Evolutionary conservation across 2,329 filamentous ascomycete genomes (phyloP).

Genomic region (Falciphora oryzae): DNA sequence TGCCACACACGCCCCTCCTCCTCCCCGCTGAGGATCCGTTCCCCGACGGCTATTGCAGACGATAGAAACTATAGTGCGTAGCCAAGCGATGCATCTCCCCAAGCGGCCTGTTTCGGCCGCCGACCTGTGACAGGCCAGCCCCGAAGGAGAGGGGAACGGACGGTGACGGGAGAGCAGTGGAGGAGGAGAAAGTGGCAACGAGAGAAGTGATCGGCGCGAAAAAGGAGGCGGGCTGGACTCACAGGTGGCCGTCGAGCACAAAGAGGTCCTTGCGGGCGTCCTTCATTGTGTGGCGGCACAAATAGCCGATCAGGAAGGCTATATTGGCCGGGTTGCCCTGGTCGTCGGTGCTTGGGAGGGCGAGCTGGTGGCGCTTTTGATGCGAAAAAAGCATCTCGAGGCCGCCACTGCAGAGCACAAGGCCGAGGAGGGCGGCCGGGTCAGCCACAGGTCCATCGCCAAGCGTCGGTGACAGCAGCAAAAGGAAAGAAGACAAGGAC

Average conservation of each 20-base stretch:
- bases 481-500: not conserved
- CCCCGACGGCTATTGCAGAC: no score
- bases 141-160: conserved; percentile 8
- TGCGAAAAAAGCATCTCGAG: conserved; percentile 92
- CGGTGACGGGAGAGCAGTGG: conserved; percentile 6
- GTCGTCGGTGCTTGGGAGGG: conserved; percentile 57
- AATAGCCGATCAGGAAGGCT: conserved; percentile 68
- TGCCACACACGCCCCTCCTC: no score
- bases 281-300: conserved; percentile 78
- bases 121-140: conserved; percentile 1
- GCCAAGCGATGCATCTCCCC: not conserved
- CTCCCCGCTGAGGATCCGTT: no score
- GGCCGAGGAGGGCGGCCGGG: not conserved
- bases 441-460: no score
- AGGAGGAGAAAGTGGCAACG: conserved; percentile 13
- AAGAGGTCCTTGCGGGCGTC: conserved; percentile 85
- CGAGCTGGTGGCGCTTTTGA: conserved; percentile 64
- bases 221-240: conserved; percentile 32
- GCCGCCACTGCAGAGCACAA: conserved; percentile 61
- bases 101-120: conserved; percentile 2
- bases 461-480: not conserved
- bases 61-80: no score
- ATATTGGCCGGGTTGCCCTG: conserved; percentile 61
- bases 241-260: conserved; percentile 83
- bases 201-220: not conserved